Conservation (phyloP, 2,329 filamentous ascomycete genomes). For the Dothistroma septosporum region DNA sequence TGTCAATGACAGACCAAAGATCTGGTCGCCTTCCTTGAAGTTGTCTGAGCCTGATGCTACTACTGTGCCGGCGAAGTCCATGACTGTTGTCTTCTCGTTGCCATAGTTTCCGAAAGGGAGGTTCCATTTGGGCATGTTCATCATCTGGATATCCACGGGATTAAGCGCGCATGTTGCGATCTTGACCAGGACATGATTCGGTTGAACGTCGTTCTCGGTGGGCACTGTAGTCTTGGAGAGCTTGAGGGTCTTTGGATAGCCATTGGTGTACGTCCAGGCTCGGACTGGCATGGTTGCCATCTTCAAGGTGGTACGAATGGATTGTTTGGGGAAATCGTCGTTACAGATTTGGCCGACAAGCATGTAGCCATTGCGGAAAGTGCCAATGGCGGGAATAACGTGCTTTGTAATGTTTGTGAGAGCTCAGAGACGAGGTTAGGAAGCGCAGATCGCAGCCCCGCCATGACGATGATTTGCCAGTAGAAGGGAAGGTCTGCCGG, state of each 20-base stretch:
- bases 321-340: background rate
- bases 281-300: constrained; percentile 25
- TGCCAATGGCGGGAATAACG: background rate
- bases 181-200: constrained; percentile 30
- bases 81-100: constrained; percentile 29
- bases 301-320: background rate
- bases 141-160: constrained; percentile 37
- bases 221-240: constrained; percentile 24
- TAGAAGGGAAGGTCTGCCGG: background rate
- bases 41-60: constrained; percentile 24
- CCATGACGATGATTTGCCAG: background rate
- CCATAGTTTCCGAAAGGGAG: constrained; percentile 23
- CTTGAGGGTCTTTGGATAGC: constrained; percentile 30
- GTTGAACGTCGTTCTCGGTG: constrained; percentile 16
- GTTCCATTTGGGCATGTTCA: constrained; percentile 32
- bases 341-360: background rate
- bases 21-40: constrained; percentile 31
- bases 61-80: constrained; percentile 33
- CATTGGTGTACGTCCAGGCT: constrained; percentile 35
- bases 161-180: constrained; percentile 35
- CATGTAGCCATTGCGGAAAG: background rate
- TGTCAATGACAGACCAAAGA: constrained; percentile 32
- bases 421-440: background rate
- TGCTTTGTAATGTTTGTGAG: background rate
- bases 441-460: background rate